phyloP scores from a whole-genome alignment of 2,329 filamentous ascomycete species.

The Fusarium keratoplasticum region DNA sequence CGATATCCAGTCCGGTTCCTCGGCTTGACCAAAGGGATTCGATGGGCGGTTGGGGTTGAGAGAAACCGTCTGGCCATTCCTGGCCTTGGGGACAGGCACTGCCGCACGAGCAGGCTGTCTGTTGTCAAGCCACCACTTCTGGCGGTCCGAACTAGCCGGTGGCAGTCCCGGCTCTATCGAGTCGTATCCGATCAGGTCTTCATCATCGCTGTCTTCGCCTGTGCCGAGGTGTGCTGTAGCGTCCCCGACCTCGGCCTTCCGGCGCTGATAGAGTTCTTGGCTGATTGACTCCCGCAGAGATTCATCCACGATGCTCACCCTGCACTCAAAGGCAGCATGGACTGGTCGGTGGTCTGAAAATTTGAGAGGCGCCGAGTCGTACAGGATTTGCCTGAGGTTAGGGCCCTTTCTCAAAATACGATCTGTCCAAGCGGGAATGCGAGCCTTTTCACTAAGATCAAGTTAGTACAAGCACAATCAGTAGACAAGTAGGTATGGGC shows the following conservation, averaged over 20 bases:
- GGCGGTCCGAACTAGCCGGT: constrained; percentile 74
- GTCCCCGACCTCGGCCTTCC: constrained; percentile 74
- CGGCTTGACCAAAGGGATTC: constrained; percentile 82
- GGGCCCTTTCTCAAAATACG: constrained; percentile 88
- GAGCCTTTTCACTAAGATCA: constrained; percentile 79
- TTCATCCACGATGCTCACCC: constrained; percentile 84
- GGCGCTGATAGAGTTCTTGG: constrained; percentile 78
- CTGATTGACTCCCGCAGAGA: constrained; percentile 77
- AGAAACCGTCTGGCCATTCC: constrained; percentile 64
- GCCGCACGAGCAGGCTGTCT: constrained; percentile 80
- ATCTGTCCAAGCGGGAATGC: constrained; percentile 98
- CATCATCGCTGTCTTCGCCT: constrained; percentile 74
- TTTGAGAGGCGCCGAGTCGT: constrained; percentile 82
- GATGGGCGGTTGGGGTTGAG: constrained; percentile 80
- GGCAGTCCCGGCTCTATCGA: constrained; percentile 83
- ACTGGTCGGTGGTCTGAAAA: constrained; percentile 99
- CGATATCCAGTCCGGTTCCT: constrained; percentile 87
- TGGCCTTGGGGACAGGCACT: constrained; percentile 70
- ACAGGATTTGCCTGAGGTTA: constrained; percentile 84
- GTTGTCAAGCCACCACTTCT: constrained; percentile 78
- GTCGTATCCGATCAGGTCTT: constrained; percentile 84
- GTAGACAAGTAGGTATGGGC: background rate
- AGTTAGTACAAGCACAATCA: constrained; percentile 24
- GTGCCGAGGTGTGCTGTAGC: constrained; percentile 66
- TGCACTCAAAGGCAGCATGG: constrained; percentile 88